phyloP scores from a whole-genome alignment of 306 rosid species.

The Dryas octopetala region DNA sequence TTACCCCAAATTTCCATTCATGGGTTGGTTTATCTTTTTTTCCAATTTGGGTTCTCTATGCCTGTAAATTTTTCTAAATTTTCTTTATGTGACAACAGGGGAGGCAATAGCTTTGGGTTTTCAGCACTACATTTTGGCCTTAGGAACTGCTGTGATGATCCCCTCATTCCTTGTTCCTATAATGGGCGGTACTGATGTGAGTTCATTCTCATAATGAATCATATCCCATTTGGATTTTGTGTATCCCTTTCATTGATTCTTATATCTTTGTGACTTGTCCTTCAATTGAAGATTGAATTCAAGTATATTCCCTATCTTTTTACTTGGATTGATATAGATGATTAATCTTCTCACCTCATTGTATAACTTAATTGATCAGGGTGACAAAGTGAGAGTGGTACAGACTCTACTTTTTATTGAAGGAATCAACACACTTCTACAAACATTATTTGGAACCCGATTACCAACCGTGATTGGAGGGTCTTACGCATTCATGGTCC shows the following conservation, averaged over 20 bases:
- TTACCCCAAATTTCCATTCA: slow-evolving; percentile 25
- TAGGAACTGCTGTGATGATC: slow-evolving; percentile 99
- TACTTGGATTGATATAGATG: neutral
- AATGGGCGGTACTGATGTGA: slow-evolving; percentile 96
- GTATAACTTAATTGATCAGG: slow-evolving; percentile 45
- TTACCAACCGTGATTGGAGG: slow-evolving; percentile 97
- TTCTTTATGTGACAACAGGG: slow-evolving; percentile 56
- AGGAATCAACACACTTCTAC: slow-evolving; percentile 93
- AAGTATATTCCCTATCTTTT: neutral
- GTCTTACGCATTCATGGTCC: slow-evolving; percentile 95
- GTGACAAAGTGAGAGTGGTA: slow-evolving; percentile 93
- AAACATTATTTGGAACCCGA: slow-evolving; percentile 94
- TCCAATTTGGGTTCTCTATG: neutral
- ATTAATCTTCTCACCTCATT: neutral
- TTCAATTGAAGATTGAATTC: neutral
- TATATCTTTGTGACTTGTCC: slow-evolving; percentile 3
- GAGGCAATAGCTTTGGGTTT: slow-evolving; percentile 88
- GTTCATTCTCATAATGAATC: slow-evolving; percentile 26
- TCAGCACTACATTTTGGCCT: slow-evolving; percentile 93
- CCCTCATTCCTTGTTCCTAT: slow-evolving; percentile 95
- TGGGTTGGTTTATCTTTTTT: neutral
- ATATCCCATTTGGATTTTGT: neutral
- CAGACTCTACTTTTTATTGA: slow-evolving; percentile 90
- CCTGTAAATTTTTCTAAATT: neutral
- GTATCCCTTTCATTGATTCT: slow-evolving; percentile 7